Percentiles rank a stretch among this genome's conserved stretches.
These are phyloP conservation scores for Pestalotiopsis sp. DNA, from an alignment of 2,329 filamentous ascomycete species.

Conservation along the genomic window DNA sequence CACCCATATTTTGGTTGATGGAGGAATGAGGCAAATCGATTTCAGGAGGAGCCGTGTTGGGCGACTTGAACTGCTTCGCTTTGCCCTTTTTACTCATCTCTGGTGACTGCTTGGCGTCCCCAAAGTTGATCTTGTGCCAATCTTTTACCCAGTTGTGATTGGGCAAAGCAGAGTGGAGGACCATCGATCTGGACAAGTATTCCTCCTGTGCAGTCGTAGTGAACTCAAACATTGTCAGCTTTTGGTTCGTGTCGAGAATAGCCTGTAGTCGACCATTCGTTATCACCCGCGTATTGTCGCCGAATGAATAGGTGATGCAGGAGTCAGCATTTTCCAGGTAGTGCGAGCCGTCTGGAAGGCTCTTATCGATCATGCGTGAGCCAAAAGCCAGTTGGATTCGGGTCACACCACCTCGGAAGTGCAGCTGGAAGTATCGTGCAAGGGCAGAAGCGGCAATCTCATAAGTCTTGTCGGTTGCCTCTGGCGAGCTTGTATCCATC, in stretches of 20 bases:
- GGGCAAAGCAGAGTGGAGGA: constrained; percentile 63
- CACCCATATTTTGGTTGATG: constrained; percentile 58
- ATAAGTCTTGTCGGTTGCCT: constrained; percentile 75
- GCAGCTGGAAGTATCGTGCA: constrained; percentile 85
- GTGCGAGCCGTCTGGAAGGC: constrained; percentile 65
- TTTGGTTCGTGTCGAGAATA: constrained; percentile 77
- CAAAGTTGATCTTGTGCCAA: constrained; percentile 61
- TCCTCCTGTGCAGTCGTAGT: constrained; percentile 77
- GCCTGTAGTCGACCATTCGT: constrained; percentile 77
- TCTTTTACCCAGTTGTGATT: constrained; percentile 68
- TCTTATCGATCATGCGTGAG: constrained; percentile 57
- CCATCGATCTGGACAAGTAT: constrained; percentile 72
- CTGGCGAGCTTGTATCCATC: constrained; percentile 49
- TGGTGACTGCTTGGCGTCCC: constrained; percentile 61
- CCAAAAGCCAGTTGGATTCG: constrained; percentile 87
- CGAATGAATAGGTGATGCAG: constrained; percentile 88
- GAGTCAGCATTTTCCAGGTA: constrained; percentile 77
- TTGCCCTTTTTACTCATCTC: constrained; percentile 72
- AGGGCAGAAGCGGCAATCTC: constrained; percentile 83
- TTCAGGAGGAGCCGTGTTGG: constrained; percentile 60
- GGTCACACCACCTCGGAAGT: constrained; percentile 84
- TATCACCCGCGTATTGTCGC: constrained; percentile 75
- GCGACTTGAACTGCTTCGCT: constrained; percentile 60
- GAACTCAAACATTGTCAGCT: constrained; percentile 86
- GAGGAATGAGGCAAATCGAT: constrained; percentile 61